Conservation (phyloP, 495 filamentous ascomycete species). For the Xylaria curta region DNA sequence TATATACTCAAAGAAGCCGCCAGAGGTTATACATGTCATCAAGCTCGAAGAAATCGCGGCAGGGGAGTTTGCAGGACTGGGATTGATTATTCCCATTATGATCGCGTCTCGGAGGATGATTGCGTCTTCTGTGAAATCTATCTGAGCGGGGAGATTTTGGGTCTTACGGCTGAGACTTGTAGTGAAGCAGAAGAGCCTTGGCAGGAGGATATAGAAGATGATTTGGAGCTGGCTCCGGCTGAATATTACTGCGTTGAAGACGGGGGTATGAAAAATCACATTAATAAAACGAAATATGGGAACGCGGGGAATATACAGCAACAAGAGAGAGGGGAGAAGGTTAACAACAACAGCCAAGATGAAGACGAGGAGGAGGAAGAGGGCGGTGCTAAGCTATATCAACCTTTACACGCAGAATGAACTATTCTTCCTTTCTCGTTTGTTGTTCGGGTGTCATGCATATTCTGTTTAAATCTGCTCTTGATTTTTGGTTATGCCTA, state of each 20-base stretch:
- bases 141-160: conserved; percentile 9
- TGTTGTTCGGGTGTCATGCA: too few species aligned
- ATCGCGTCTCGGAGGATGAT: conserved; percentile 18
- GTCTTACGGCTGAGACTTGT: conserved; percentile 9
- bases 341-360: conserved; percentile 1
- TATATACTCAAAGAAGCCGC: conserved; percentile 18
- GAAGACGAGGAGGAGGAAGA: conserved; percentile 14
- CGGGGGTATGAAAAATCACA: background rate
- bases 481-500: background rate
- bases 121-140: conserved; percentile 35
- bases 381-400: conserved; percentile 11
- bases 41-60: conserved; percentile 13
- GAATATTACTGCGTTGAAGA: background rate
- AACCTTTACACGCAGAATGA: too few species aligned
- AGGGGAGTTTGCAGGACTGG: conserved; percentile 34
- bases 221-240: background rate
- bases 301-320: background rate
- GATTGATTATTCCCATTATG: conserved; percentile 27
- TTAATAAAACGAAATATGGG: background rate
- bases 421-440: too few species aligned
- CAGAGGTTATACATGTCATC: conserved; percentile 31
- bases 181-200: background rate
- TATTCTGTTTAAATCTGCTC: background rate
- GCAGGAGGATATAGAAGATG: conserved; percentile 9
- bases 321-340: background rate